Evolutionary conservation across 306 rosid genomes (phyloP).

Genomic region (Medicago truncatula): DNA sequence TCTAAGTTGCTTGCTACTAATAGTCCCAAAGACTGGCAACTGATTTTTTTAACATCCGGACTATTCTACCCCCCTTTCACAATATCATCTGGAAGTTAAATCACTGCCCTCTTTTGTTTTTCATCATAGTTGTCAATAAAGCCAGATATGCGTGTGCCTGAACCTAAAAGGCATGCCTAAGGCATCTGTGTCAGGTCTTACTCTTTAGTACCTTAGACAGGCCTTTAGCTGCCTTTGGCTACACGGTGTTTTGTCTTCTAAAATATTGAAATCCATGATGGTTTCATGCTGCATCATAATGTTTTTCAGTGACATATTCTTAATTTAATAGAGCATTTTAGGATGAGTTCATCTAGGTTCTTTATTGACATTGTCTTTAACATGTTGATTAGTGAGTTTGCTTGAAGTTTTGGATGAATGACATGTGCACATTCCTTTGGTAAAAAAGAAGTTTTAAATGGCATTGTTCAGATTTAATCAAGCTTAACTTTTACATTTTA

Average conservation of each 20-base stretch:
- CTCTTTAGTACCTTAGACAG: background rate
- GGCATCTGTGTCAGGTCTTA: constrained; percentile 3
- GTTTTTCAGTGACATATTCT: background rate
- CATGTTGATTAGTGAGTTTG: constrained; percentile 31
- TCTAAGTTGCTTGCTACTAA: no score
- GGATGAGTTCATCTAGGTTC: background rate
- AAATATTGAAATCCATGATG: constrained; percentile 12
- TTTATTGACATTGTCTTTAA: constrained; percentile 18
- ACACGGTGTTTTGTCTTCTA: background rate
- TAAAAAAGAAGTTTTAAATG: constrained; percentile 5
- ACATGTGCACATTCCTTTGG: constrained; percentile 5
- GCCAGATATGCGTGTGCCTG: constrained; percentile 9
- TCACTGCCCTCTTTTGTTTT: background rate
- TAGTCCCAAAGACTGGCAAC: no score
- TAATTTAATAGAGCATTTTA: constrained; percentile 2
- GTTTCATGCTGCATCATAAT: constrained; percentile 24
- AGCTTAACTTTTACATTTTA: background rate
- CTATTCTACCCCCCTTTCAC: constrained; percentile 4
- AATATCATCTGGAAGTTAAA: constrained; percentile 26
- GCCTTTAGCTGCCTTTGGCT: background rate
- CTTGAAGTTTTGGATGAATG: constrained; percentile 25
- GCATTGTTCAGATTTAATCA: background rate
- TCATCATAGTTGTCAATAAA: constrained; percentile 2
- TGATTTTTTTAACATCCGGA: background rate
- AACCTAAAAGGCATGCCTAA: background rate